Percentiles rank a stretch among this genome's conserved stretches.
Conservation (phyloP, 2,329 filamentous ascomycete genomes). For the Pseudogymnoascus sp. region DNA sequence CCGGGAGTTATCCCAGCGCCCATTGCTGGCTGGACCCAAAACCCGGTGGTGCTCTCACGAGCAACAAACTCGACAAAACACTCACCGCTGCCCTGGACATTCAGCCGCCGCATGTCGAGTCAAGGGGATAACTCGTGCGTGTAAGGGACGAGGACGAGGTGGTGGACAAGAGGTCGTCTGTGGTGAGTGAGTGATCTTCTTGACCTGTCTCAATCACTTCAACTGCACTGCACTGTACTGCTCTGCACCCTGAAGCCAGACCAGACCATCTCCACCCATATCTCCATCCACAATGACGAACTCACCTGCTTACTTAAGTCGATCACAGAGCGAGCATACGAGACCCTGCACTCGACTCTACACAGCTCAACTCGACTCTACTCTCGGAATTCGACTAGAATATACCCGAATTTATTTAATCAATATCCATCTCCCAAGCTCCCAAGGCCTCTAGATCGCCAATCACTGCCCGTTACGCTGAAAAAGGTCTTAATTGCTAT, state of each 20-base stretch:
- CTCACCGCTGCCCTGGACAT: not conserved
- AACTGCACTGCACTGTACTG: not conserved
- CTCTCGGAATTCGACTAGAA: not conserved
- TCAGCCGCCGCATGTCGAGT: not conserved
- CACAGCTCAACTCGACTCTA: too few species aligned
- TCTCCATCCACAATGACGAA: not conserved
- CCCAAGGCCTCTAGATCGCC: not conserved
- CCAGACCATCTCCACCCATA: not conserved
- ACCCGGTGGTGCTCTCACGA: not conserved
- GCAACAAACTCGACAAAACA: not conserved
- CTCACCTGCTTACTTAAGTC: not conserved
- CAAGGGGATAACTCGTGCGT: not conserved
- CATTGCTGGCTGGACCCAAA: not conserved
- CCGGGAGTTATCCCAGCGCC: not conserved
- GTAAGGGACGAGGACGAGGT: not conserved
- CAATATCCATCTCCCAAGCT: not conserved
- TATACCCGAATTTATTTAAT: not conserved
- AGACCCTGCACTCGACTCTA: not conserved
- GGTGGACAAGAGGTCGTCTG: not conserved
- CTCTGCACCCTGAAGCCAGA: not conserved
- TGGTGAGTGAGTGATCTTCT: not conserved
- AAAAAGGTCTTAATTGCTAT: not conserved
- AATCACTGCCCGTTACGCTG: not conserved
- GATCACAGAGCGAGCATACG: not conserved
- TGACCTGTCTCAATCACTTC: not conserved